Base-by-base conservation (phyloP, 768 basidiomycete species). In the Porphyrellus cyaneotinctus region DNA sequence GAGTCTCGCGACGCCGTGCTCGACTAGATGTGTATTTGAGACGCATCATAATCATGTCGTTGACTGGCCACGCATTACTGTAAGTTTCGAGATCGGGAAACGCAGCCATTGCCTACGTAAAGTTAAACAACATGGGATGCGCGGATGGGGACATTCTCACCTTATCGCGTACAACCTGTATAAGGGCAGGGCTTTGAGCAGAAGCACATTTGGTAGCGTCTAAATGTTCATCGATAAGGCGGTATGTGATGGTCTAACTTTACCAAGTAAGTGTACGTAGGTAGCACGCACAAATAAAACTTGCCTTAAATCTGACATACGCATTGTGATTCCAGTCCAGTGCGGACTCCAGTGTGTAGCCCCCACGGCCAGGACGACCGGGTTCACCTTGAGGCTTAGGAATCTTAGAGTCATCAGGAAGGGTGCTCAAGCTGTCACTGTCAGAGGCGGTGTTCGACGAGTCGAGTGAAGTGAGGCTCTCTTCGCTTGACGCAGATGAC, bases 21-120 rank as follows among this genome's bases (percentile, higher is more conserved):
- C n/a, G 30, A 6, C 57, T 38, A 0, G 43, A 58, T 0, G 35
- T 60, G 2, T 60, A 58, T 14, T 60, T 60, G 2, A 60, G 45
- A 2, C 10, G 30, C 47, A 53, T 53, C 57, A 60, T 60, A 1
- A 60, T 24, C 11, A 58, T 2, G 22, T 60, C 43, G 10, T 3
- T 24, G 0, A 46, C 45, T n/a, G 45, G 45, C 45, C 45, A 46
- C 2, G 13, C 8, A 14, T 24, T 17, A 5, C 13, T 22, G 9
- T 45, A 45, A 18, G 17, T 35, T 18, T 45, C 6, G 8, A 45
- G 32, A 6, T 36, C 32, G 3, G 45, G 45, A 10, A 46, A 46
- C 10, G 2, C 11, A 6, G 5, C n/a, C 10, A 5, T 43, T 3
- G 43, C 30, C 43, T 43, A 13, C n/a, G 5, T 14, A 23, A 14